Base-by-base conservation (phyloP, 2,329 filamentous ascomycete genomes). In the Neofusicoccum laricinum region DNA sequence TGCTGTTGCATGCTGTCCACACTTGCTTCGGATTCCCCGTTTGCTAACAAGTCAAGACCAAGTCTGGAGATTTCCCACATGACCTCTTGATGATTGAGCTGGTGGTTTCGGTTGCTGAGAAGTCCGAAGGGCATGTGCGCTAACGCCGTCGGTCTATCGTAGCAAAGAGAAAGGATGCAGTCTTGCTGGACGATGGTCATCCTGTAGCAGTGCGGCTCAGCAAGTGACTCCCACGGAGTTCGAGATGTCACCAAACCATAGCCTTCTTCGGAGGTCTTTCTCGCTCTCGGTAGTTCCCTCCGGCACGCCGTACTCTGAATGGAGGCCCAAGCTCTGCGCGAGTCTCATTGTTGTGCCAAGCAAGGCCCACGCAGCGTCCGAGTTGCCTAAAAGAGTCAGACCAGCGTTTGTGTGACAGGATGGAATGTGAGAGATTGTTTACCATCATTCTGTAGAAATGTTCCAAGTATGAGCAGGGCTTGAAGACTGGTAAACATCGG, bases 401-500 rank as follows among this genome's bases (percentile, higher is more conserved):
- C 10, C 15, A 50, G 0, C 15, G 10, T 0, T 3, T 36, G 3
- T 1, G 5, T 12, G 7, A 2, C 14, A 19, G 3, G 14, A 6
- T 15, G 1, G 19, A 14, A 4, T 10, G 25, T 30, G 25, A 5
- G 25, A 4, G 7, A 30, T 30, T 30, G 25, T 3, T 2, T 17
- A 61, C 57, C 61, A 32, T 64, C 61, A 19, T 64, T 64, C 17
- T 64, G 61, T 8, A 64, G 30, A 17, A 64, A 64, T 0, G 38
- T 57, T 10, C 48, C 41, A 5, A 64, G 43, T 3, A 55, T 51
- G 17, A 64, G 43, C n/a, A 64, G 14, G 1, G 49, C 50, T 32
- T 64, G 61, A 6, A 64, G 50, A 4, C 49, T 64, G 8, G 49
- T 25, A 2, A 36, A 12, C 1, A 51, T 15, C 2, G 61, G 41